phyloP scores from a whole-genome alignment of 805 yeast genomes.

The Dipodascus geniculatus region DNA sequence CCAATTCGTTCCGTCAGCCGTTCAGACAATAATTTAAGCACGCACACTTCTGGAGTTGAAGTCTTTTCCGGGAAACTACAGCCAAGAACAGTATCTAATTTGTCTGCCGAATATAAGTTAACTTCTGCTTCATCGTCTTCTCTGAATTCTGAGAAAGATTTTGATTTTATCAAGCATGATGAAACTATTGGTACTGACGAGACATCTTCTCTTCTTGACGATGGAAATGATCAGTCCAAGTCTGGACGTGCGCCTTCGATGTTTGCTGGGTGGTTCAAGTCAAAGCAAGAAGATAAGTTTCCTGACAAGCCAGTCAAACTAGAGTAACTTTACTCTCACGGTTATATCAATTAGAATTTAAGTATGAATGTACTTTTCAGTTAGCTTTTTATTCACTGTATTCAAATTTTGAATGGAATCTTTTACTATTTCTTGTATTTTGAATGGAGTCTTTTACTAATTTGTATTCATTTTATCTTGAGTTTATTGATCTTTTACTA shows the following conservation, averaged over 20 bases:
- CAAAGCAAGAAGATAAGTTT: not conserved
- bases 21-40: not conserved
- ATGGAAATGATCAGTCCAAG: not conserved
- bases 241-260: not conserved
- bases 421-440: too few relatives aligned
- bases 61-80: not conserved
- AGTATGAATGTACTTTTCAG: not conserved
- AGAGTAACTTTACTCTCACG: not conserved
- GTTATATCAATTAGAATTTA: not conserved
- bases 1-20: not conserved
- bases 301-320: not conserved
- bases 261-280: not conserved
- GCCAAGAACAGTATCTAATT: not conserved
- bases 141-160: not conserved
- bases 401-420: not conserved
- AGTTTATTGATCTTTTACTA: too few relatives aligned
- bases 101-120: not conserved
- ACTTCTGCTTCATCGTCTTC: not conserved
- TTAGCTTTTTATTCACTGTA: not conserved
- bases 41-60: not conserved
- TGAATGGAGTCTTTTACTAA: too few relatives aligned
- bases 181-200: not conserved
- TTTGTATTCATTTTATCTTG: too few relatives aligned
- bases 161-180: conserved; percentile 1
- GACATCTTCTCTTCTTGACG: not conserved